Conservation (phyloP, 2,329 filamentous ascomycete genomes). For the Spiromastix sp. region DNA sequence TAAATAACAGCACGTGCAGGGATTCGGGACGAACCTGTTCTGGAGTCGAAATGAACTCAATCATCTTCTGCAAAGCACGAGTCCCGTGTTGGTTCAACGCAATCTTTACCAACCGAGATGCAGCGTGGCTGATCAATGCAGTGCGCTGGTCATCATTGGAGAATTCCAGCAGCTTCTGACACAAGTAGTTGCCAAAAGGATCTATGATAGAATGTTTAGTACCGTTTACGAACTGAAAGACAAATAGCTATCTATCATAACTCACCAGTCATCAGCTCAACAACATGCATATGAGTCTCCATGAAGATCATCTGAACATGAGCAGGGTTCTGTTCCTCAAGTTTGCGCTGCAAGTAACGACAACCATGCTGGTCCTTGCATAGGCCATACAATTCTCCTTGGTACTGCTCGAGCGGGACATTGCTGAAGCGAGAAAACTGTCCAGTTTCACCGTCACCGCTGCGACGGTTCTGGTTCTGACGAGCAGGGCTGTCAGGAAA, state of each 20-base stretch:
- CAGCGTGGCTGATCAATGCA: conserved; percentile 79
- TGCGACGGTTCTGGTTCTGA: conserved; percentile 61
- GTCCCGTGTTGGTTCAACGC: conserved; percentile 96
- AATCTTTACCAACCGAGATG: conserved; percentile 79
- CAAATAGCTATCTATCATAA: background rate
- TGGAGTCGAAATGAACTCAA: conserved; percentile 81
- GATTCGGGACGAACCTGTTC: conserved; percentile 46
- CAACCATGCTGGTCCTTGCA: conserved; percentile 99
- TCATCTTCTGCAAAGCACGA: conserved; percentile 97
- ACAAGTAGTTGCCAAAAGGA: conserved; percentile 97
- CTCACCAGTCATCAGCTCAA: conserved; percentile 83
- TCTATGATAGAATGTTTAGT: conserved; percentile 49
- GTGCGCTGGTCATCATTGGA: conserved; percentile 94
- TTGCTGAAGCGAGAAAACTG: conserved; percentile 71
- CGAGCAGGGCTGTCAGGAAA: conserved; percentile 66
- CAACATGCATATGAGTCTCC: conserved; percentile 86
- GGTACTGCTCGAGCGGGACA: conserved; percentile 67
- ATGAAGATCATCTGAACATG: conserved; percentile 87
- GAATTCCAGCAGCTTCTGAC: conserved; percentile 94
- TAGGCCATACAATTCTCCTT: conserved; percentile 73
- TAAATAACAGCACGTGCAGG: background rate
- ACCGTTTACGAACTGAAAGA: conserved; percentile 16
- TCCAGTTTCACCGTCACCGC: conserved; percentile 38
- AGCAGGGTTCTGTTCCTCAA: conserved; percentile 77
- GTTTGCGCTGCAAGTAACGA: conserved; percentile 90